A percentile compares a stretch with the other conserved stretches of the same genome.
Conservation (phyloP, 768 basidiomycete genomes). For the Termitomyces sp. region DNA sequence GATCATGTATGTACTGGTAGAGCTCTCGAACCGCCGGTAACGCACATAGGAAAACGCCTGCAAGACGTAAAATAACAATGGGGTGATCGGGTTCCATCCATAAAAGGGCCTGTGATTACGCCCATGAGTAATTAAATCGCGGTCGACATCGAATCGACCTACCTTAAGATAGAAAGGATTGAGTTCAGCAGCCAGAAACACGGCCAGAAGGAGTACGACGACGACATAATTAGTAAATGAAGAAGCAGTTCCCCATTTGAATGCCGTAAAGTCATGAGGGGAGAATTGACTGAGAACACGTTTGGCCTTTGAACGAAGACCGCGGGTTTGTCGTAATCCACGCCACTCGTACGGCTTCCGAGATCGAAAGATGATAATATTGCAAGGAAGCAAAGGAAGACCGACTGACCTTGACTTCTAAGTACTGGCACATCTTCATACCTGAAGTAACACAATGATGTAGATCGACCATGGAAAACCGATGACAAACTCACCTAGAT, state of each 20-base stretch:
- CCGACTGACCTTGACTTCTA: slow-evolving; percentile 73
- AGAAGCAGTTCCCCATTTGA: slow-evolving; percentile 80
- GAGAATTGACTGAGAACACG: slow-evolving; percentile 82
- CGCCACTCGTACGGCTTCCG: slow-evolving; percentile 80
- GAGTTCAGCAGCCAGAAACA: slow-evolving; percentile 80
- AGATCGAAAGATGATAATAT: slow-evolving; percentile 8
- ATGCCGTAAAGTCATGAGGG: slow-evolving; percentile 83
- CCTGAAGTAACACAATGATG: slow-evolving; percentile 34
- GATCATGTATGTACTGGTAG: slow-evolving; percentile 78
- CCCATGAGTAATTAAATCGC: background rate
- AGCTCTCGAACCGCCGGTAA: slow-evolving; percentile 81
- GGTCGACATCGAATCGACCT: slow-evolving; percentile 9
- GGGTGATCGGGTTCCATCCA: slow-evolving; percentile 94
- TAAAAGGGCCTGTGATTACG: slow-evolving; percentile 40
- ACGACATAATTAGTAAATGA: slow-evolving; percentile 70
- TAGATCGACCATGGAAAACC: background rate
- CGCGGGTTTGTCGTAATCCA: slow-evolving; percentile 72
- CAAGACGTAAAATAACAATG: slow-evolving; percentile 67
- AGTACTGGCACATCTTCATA: slow-evolving; percentile 83
- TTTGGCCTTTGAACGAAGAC: slow-evolving; percentile 72
- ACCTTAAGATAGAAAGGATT: slow-evolving; percentile 90
- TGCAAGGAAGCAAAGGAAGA: slow-evolving; percentile 3
- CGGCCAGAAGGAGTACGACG: slow-evolving; percentile 70
- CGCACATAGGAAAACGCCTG: slow-evolving; percentile 80
- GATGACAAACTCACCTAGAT: slow-evolving; percentile 48